Evolutionary conservation across 1,284 basidiomycete species (phyloP), one percentile per base, ranked within the genome.

Genomic region (Pseudozyma sp.): DNA sequence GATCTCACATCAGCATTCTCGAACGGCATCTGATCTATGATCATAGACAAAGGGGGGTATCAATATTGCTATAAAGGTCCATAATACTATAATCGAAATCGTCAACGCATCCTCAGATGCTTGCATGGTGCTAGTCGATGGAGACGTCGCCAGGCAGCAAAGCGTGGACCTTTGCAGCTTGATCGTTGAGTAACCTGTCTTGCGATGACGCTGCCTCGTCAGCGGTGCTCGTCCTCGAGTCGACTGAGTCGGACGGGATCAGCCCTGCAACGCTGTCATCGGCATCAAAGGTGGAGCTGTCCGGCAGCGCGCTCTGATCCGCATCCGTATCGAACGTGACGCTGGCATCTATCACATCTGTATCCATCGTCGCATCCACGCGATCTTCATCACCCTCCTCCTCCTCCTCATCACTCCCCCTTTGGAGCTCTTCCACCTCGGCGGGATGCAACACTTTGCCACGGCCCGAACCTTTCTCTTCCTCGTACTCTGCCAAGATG

Each of bases 361-460:
- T 62, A 1, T 58, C 55, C 13, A 35, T 37, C 2, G 68, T 66
- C 7, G 51, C 46, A 19, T 55, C 66, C 5, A 55, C 61, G 13
- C 45, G 51, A 0, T 40, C 59, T 14, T 57, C 52, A 13, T 62
- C 48, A 29, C 30, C 58, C 14, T 66, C 48, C 17, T 24, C 58
- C 17, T 24, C 58, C 8, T 68, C 49, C 17, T 64, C 45, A n/a
- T 55, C 71, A 31, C 44, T 16, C 56, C 67, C 61, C 17, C 71
- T 47, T 14, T 59, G 65, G 57, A 67, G 62, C 63, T 75, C 64
- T 52, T 72, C 70, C 14, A 80, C 29, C 50, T 82, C 81, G 4
- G 68, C 66, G 3, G 81, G 74, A 54, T 82, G 81, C 30, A 82
- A 49, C 16, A 82, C 79, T 43, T 77, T 81, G 33, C 66, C 66